Percentiles rank a stretch among this genome's conserved stretches.
These are phyloP conservation scores for Nicotiana otophora DNA, from an alignment of 257 asterid species.

Conservation along the genomic window DNA sequence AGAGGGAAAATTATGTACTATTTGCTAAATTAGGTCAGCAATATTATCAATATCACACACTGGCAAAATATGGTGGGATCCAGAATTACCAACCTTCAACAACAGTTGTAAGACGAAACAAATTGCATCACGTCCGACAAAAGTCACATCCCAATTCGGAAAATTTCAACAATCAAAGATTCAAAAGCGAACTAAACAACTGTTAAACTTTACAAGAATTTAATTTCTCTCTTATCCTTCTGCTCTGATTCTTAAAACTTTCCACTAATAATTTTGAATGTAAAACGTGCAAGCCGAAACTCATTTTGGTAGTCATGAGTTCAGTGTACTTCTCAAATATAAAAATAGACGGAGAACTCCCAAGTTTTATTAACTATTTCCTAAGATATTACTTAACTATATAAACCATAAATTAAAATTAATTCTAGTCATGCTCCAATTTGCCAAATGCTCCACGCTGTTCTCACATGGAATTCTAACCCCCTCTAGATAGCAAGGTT, in stretches of 20 bases:
- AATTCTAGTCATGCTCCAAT: neutral
- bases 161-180: neutral
- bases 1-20: neutral
- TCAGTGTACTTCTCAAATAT: neutral
- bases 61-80: neutral
- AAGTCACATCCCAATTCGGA: neutral
- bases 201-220: neutral
- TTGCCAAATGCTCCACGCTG: slow-evolving; percentile 15
- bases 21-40: neutral
- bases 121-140: neutral
- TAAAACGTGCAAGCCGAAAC: neutral
- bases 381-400: neutral
- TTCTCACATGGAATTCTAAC: slow-evolving; percentile 26
- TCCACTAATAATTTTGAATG: neutral
- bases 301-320: neutral
- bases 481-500: slow-evolving; percentile 15
- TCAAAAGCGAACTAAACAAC: neutral
- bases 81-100: neutral
- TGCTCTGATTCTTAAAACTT: neutral
- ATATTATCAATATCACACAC: neutral
- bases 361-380: neutral
- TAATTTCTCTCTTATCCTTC: neutral
- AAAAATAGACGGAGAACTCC: neutral
- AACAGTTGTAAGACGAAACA: neutral
- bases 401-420: neutral